Evolutionary conservation across 2,329 filamentous ascomycete genomes (phyloP).

Genomic region (Claviceps fusiformis): DNA sequence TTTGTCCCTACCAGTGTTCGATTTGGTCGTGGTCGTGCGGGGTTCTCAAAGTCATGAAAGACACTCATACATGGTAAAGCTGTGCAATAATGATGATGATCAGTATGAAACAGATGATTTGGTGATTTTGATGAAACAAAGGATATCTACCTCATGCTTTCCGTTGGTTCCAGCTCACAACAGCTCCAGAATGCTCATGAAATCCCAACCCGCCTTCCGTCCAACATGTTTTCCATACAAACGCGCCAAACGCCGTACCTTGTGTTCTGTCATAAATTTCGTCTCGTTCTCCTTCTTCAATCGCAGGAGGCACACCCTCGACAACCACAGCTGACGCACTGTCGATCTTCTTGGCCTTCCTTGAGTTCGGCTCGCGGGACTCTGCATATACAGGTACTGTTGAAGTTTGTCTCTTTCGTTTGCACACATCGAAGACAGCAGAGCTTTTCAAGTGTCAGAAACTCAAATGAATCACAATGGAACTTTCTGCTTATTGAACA

Average conservation of each 20-base stretch:
- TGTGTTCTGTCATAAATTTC: neutral
- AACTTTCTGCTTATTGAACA: constrained; percentile 4
- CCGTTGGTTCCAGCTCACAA: neutral
- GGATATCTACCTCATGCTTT: constrained; percentile 22
- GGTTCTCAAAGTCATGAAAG: constrained; percentile 35
- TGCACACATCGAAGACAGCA: constrained; percentile 95
- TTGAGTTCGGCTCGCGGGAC: constrained; percentile 84
- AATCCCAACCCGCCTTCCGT: neutral
- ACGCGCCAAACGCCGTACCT: constrained; percentile 8
- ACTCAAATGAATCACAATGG: neutral
- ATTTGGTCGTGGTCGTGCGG: constrained; percentile 46
- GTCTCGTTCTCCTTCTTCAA: constrained; percentile 24
- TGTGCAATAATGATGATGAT: constrained; percentile 15
- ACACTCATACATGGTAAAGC: constrained; percentile 5
- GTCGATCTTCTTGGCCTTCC: constrained; percentile 66
- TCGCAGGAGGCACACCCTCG: constrained; percentile 80
- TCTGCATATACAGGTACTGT: constrained; percentile 91
- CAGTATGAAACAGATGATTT: constrained; percentile 19
- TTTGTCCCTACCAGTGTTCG: constrained; percentile 56
- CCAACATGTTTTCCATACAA: neutral
- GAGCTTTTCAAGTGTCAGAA: constrained; percentile 36
- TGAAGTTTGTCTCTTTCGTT: constrained; percentile 99
- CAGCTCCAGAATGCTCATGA: neutral
- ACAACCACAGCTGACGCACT: constrained; percentile 93
- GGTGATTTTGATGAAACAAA: constrained; percentile 17